Evolutionary conservation across 2,329 filamentous ascomycete genomes (phyloP), one percentile per base, ranked within the genome.

Genomic region (Aspergillus caelatus): DNA sequence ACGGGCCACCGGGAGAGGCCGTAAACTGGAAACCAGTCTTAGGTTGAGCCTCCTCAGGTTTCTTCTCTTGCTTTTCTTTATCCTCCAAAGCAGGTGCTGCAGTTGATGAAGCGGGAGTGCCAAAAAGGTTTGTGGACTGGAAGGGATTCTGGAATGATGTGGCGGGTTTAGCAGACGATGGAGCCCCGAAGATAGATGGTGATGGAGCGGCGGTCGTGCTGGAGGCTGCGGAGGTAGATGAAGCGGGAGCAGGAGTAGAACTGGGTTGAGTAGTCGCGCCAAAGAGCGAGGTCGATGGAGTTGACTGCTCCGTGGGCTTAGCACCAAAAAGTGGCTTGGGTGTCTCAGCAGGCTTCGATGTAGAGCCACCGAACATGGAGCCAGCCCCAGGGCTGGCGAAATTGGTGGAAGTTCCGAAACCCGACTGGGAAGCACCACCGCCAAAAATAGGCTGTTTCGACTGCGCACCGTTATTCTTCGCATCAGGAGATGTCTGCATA

Each of bases 401-500:
- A 54, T 39, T 64, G 4, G 65, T 61, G 23, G 66, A 62, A 16
- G 62, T 59, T 39, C 64, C 66, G 48, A 74, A 75, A 26, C 63
- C 61, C 39, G 67, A 45, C 30, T 54, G 60, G 34, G 63, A 53
- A 19, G 50, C 52, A 39, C 66, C 67, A 21, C 66, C 62, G 43
- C 70, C 70, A 39, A 75, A 75, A 2, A 71, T 63, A 26, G 63
- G 67, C 36, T 68, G 48, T 54, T 71, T 72, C 28, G 65, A 60
- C 26, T 58, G 62, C 19, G 58, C 45, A 50, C 63, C 62, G 34
- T 54, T 65, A 36, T 62, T 62, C 56, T 73, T 74, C 3, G 68
- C 67, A 39, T 77, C 74, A 6, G 75, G 74, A 6, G 75, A 77
- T 21, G 72, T 76, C 55, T 77, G 74, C 74, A 77, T 77, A 11